Evolutionary conservation across 306 rosid species (phyloP).

Genomic region (Cucurbita ficifolia): DNA sequence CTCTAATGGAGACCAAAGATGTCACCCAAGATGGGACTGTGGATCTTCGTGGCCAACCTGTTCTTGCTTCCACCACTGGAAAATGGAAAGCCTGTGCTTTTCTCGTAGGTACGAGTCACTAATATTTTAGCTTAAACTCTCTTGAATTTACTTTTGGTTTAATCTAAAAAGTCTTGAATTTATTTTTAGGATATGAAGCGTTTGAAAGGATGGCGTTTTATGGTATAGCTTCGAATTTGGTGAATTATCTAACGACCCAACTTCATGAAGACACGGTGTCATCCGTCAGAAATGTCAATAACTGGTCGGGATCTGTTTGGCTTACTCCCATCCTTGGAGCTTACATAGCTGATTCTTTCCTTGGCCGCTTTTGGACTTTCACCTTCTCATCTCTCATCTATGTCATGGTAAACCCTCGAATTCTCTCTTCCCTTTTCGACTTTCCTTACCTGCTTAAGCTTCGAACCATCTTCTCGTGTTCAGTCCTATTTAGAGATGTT

Average conservation of each 20-base stretch:
- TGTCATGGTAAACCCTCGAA: slow-evolving; percentile 42
- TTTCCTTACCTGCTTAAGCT: no score
- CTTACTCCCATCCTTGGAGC: slow-evolving; percentile 92
- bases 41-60: slow-evolving; percentile 69
- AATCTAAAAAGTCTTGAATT: not conserved
- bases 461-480: no score
- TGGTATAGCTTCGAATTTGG: slow-evolving; percentile 83
- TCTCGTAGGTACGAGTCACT: slow-evolving; percentile 54
- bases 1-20: slow-evolving; percentile 50
- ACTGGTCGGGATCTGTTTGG: slow-evolving; percentile 97
- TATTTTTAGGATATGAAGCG: slow-evolving; percentile 70
- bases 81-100: slow-evolving; percentile 97
- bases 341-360: slow-evolving; percentile 72
- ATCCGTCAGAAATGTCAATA: slow-evolving; percentile 89
- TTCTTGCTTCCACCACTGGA: slow-evolving; percentile 65
- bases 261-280: slow-evolving; percentile 87
- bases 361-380: slow-evolving; percentile 98
- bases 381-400: slow-evolving; percentile 71
- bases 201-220: slow-evolving; percentile 99
- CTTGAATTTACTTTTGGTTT: not conserved
- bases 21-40: slow-evolving; percentile 68
- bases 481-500: no score
- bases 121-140: not conserved
- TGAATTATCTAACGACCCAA: slow-evolving; percentile 68
- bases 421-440: no score